Percentiles rank a stretch among this genome's conserved stretches.
These are phyloP conservation scores for Zygoascus flipseniorum DNA, from an alignment of 805 yeast genomes.

Conservation along the genomic window DNA sequence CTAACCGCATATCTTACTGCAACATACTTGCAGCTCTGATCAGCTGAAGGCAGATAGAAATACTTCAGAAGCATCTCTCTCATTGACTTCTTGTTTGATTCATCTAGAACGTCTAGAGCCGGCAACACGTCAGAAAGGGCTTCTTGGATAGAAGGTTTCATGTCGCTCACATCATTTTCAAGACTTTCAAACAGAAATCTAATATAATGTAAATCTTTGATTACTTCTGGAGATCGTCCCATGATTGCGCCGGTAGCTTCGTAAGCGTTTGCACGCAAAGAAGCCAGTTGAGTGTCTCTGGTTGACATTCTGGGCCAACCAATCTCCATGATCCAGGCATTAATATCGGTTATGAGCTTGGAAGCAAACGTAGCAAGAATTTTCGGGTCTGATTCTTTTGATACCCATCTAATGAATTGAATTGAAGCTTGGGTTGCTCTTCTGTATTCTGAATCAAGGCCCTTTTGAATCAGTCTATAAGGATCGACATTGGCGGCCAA, in stretches of 20 bases:
- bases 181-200: constrained; percentile 66
- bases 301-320: not conserved
- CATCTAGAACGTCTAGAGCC: constrained; percentile 31
- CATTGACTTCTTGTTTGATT: constrained; percentile 34
- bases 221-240: constrained; percentile 36
- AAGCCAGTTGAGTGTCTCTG: not conserved
- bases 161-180: constrained; percentile 51
- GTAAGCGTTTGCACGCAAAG: constrained; percentile 40
- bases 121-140: constrained; percentile 52
- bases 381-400: constrained; percentile 26
- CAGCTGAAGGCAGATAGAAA: constrained; percentile 32
- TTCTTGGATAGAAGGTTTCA: constrained; percentile 63
- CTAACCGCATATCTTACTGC: constrained; percentile 58
- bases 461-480: constrained; percentile 39
- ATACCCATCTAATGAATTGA: constrained; percentile 56
- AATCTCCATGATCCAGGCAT: constrained; percentile 18
- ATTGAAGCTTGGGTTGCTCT: constrained; percentile 51
- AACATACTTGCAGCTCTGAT: constrained; percentile 50
- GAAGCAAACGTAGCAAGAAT: constrained; percentile 12
- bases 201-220: constrained; percentile 42
- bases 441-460: constrained; percentile 46
- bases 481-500: constrained; percentile 40
- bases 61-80: constrained; percentile 32
- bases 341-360: constrained; percentile 10
- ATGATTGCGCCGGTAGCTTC: constrained; percentile 69